These are phyloP conservation scores for Thraustotheca clavata DNA, from an alignment of 352 stramenopile genomes.

Conservation along the genomic window DNA sequence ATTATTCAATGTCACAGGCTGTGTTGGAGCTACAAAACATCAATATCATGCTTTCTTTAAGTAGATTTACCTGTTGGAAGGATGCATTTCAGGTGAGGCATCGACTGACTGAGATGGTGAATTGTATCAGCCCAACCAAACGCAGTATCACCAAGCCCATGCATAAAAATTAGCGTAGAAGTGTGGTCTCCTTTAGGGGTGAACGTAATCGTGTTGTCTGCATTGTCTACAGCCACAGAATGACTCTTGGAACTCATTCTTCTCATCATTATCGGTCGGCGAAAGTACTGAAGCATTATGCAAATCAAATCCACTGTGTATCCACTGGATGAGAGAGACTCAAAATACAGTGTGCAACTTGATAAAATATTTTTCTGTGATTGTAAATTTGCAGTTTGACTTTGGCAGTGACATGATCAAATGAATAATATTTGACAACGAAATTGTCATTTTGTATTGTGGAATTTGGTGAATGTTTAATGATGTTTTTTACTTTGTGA, in stretches of 20 bases:
- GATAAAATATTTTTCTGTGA: too few relatives aligned
- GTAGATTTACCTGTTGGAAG: slow-evolving; percentile 42
- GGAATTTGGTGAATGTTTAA: too few relatives aligned
- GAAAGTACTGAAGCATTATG: too few relatives aligned
- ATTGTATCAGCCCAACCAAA: slow-evolving; percentile 78
- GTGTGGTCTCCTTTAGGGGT: slow-evolving; percentile 13
- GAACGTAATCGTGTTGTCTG: slow-evolving; percentile 8
- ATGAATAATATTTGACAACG: too few relatives aligned
- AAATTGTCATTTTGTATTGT: too few relatives aligned
- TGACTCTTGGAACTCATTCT: slow-evolving; percentile 1
- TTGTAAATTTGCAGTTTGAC: too few relatives aligned
- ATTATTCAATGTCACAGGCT: slow-evolving; percentile 93
- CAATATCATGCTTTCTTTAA: not conserved
- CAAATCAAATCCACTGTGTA: too few relatives aligned
- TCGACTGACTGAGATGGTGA: slow-evolving; percentile 34
- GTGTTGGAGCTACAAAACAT: slow-evolving; percentile 46
- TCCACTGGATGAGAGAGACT: too few relatives aligned
- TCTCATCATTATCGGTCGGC: not conserved
- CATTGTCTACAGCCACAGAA: slow-evolving; percentile 8
- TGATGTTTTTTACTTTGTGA: too few relatives aligned
- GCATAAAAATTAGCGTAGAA: slow-evolving; percentile 52
- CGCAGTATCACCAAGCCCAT: slow-evolving; percentile 90
- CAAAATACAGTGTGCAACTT: too few relatives aligned
- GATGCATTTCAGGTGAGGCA: slow-evolving; percentile 71
- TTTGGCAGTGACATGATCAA: too few relatives aligned